Conservation (phyloP, 495 filamentous ascomycete species). For the Astrocystis sublimbata region DNA sequence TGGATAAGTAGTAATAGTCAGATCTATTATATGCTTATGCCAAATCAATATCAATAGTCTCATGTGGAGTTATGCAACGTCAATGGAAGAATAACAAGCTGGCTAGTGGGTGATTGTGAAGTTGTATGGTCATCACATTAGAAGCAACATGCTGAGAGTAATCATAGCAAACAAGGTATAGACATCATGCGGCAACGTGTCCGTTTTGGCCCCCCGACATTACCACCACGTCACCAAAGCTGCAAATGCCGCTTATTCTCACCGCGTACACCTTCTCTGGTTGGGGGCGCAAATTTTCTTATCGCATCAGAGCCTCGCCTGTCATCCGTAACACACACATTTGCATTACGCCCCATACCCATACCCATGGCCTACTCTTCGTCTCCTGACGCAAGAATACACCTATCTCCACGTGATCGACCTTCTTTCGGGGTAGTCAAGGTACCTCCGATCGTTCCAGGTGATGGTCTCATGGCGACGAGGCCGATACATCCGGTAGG, state of each 20-base stretch:
- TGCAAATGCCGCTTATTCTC: not conserved
- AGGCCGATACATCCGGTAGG: not conserved
- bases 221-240: not conserved
- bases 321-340: not conserved
- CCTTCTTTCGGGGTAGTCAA: constrained; percentile 15
- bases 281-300: too few relatives aligned
- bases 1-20: too few relatives aligned
- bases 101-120: not conserved
- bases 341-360: not conserved
- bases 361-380: not conserved
- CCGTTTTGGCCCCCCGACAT: not conserved
- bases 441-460: not conserved
- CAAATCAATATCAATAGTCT: too few relatives aligned
- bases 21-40: too few relatives aligned
- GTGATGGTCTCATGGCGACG: not conserved
- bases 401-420: constrained; percentile 15
- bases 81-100: too few relatives aligned
- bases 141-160: not conserved
- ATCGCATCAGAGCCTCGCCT: too few relatives aligned
- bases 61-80: too few relatives aligned
- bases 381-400: not conserved
- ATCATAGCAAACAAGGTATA: not conserved
- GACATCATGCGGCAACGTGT: not conserved
- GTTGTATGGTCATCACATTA: not conserved
- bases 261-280: not conserved